Evolutionary conservation across 345 rosid genomes (phyloP).

Genomic region (Adansonia digitata): DNA sequence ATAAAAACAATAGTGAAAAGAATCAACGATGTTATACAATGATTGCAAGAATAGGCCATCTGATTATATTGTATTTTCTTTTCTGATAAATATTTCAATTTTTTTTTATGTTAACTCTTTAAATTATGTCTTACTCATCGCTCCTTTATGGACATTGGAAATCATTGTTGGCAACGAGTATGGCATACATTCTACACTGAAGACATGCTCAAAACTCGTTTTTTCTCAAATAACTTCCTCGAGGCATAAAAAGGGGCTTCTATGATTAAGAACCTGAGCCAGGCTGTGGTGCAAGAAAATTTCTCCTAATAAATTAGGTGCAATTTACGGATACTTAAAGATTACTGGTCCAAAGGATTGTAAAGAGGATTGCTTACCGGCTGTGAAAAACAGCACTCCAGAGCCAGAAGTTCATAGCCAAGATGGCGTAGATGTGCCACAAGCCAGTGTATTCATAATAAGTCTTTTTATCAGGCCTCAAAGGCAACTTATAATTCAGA

Average conservation of each 20-base stretch:
- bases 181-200: not conserved
- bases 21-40: not conserved
- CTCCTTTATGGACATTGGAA: not conserved
- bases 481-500: slow-evolving; percentile 64
- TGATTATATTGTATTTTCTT: not conserved
- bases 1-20: not conserved
- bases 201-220: not conserved
- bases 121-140: not conserved
- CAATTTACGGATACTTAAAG: not conserved
- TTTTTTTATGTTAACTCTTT: not conserved
- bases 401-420: slow-evolving; percentile 83
- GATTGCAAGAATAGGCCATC: not conserved
- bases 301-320: not conserved
- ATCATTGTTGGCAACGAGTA: not conserved
- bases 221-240: not conserved
- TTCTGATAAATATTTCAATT: not conserved
- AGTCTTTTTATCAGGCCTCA: slow-evolving; percentile 57
- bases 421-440: slow-evolving; percentile 63
- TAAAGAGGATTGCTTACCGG: slow-evolving; percentile 45
- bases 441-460: slow-evolving; percentile 70
- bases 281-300: not conserved
- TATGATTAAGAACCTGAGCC: not conserved
- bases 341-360: slow-evolving; percentile 8
- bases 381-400: slow-evolving; percentile 87
- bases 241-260: not conserved